These are phyloP conservation scores for Sugiyamaella neomexicana DNA, from an alignment of 1,139 yeast species.

Conservation along the genomic window DNA sequence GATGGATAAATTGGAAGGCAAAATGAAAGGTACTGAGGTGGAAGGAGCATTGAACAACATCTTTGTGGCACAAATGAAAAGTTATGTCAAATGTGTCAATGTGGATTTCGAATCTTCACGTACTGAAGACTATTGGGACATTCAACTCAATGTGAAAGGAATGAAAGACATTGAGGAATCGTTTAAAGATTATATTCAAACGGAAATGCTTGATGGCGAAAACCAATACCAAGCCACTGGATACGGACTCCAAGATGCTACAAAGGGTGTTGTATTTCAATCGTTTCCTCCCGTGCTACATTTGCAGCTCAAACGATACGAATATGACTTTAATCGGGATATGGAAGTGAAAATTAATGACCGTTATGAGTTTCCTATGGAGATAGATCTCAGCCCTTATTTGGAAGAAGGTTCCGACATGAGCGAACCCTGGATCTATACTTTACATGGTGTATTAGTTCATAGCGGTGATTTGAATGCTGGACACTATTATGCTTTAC, in stretches of 20 bases:
- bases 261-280: conserved; percentile 91
- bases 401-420: conserved; percentile 57
- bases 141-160: conserved; percentile 89
- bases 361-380: conserved; percentile 84
- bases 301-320: conserved; percentile 89
- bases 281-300: conserved; percentile 91
- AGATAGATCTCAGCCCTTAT: conserved; percentile 76
- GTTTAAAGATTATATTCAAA: conserved; percentile 81
- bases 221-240: conserved; percentile 95
- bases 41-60: conserved; percentile 77
- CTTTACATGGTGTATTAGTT: conserved; percentile 88
- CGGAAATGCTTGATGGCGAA: conserved; percentile 89
- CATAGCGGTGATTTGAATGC: conserved; percentile 95
- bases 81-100: conserved; percentile 86
- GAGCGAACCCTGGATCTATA: conserved; percentile 70
- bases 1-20: conserved; percentile 90
- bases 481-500: conserved; percentile 94
- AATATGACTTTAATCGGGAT: conserved; percentile 88
- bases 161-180: conserved; percentile 70
- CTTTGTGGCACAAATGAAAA: conserved; percentile 96
- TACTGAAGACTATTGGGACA: conserved; percentile 96
- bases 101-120: conserved; percentile 95
- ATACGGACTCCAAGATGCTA: conserved; percentile 91
- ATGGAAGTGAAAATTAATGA: conserved; percentile 90
- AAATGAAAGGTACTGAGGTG: conserved; percentile 86